Percentiles rank a stretch among this genome's conserved stretches.
Evolutionary conservation across 2,329 filamentous ascomycete species (phyloP).

Genomic region (Dothistroma pini): DNA sequence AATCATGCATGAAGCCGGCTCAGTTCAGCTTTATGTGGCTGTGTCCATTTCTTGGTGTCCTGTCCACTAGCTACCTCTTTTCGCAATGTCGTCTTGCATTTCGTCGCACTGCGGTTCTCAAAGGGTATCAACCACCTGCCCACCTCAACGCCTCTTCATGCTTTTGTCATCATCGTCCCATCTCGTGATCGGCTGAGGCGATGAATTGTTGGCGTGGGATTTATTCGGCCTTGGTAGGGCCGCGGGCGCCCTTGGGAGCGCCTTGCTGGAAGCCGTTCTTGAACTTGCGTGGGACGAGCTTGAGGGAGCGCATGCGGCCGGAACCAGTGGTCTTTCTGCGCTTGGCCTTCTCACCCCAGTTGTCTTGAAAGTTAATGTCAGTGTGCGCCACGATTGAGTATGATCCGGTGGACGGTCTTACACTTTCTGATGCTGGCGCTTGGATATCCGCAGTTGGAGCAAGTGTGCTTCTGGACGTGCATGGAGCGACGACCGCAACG

Average conservation of each 20-base stretch:
- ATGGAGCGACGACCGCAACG: conserved; percentile 98
- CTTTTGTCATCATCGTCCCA: background rate
- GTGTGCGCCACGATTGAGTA: conserved; percentile 4
- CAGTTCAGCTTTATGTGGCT: conserved; percentile 1
- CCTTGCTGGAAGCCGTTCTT: conserved; percentile 97
- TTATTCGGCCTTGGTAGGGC: conserved; percentile 35
- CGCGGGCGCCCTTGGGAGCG: conserved; percentile 77
- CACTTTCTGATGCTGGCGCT: conserved; percentile 97
- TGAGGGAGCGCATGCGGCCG: conserved; percentile 93
- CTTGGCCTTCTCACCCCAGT: conserved; percentile 99
- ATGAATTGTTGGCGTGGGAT: conserved; percentile 5
- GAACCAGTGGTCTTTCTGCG: conserved; percentile 98
- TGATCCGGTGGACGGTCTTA: conserved; percentile 52
- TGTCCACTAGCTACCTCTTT: conserved; percentile 6
- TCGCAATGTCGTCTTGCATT: background rate
- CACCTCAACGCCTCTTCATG: conserved; percentile 1
- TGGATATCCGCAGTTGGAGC: conserved; percentile 93
- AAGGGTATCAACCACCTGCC: background rate
- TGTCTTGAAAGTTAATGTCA: conserved; percentile 59
- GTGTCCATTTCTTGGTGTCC: background rate
- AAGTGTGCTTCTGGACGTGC: conserved; percentile 99
- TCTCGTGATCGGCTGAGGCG: background rate
- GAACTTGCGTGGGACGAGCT: conserved; percentile 87
- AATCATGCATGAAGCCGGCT: conserved; percentile 1
- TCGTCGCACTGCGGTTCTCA: conserved; percentile 3